Evolutionary conservation across 345 rosid species (phyloP).

Genomic region (Schrenkiella parvula): DNA sequence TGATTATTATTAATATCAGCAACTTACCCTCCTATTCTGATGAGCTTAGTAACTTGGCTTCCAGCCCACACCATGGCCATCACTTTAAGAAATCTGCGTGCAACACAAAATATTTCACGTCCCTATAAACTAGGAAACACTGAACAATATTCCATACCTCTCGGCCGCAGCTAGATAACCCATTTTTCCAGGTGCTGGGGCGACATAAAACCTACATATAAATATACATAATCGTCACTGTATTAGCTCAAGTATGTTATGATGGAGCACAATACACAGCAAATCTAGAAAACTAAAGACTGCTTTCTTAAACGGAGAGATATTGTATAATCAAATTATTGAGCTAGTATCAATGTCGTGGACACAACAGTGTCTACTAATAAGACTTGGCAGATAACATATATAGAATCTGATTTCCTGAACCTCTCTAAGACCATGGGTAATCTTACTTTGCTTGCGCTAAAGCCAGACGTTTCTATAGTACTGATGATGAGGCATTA

Average conservation of each 20-base stretch:
- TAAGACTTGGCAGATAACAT: background rate
- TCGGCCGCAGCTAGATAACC: conserved; percentile 73
- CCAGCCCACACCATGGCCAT: conserved; percentile 99
- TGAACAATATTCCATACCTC: conserved; percentile 45
- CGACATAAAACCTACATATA: conserved; percentile 70
- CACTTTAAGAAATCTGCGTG: conserved; percentile 75
- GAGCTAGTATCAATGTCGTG: background rate
- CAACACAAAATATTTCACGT: conserved; percentile 7
- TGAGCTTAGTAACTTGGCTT: conserved; percentile 88
- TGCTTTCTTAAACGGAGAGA: background rate
- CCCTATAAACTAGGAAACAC: conserved; percentile 5
- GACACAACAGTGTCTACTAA: background rate
- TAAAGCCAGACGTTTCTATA: background rate
- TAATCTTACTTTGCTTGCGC: background rate
- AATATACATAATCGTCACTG: background rate
- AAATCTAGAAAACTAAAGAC: background rate
- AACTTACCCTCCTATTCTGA: conserved; percentile 85
- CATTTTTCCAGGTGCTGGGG: conserved; percentile 78
- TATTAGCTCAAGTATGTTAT: conserved; percentile 7
- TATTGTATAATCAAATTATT: background rate
- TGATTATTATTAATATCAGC: conserved; percentile 10
- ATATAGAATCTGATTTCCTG: background rate
- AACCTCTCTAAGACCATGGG: background rate
- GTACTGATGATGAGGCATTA: background rate
- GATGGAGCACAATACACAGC: background rate